Conservation (phyloP, 352 stramenopile genomes). For the Globisporangium paroecandrum region DNA sequence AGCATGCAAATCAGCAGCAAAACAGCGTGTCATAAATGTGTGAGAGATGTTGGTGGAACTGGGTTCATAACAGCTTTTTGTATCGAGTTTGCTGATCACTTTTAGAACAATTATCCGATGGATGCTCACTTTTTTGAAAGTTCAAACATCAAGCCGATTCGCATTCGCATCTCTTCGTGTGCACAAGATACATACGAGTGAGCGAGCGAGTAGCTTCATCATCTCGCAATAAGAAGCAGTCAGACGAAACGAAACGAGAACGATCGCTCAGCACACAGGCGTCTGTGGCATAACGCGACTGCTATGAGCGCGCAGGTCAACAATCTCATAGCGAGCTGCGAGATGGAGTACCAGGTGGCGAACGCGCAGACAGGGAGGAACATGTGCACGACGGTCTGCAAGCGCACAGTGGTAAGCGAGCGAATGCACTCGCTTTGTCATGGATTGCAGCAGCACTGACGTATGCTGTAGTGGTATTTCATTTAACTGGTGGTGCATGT, state of each 20-base stretch:
- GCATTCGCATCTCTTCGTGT: constrained; percentile 2
- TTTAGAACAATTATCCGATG: too few species aligned
- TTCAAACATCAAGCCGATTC: background rate
- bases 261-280: background rate
- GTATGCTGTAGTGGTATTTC: background rate
- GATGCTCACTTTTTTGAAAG: constrained; percentile 1
- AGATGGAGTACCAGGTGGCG: constrained; percentile 59
- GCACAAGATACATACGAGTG: constrained; percentile 4
- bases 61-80: too few species aligned
- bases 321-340: constrained; percentile 21
- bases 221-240: background rate
- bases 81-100: too few species aligned
- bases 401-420: constrained; percentile 28
- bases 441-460: too few species aligned
- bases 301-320: background rate
- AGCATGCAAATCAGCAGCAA: too few species aligned
- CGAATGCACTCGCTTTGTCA: background rate
- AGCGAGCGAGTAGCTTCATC: background rate
- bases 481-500: background rate
- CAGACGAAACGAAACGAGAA: background rate
- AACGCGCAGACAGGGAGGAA: constrained; percentile 50
- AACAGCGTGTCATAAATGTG: too few species aligned
- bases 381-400: constrained; percentile 34
- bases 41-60: too few species aligned
- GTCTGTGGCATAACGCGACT: background rate